A percentile compares a stretch with the other conserved stretches of the same genome.
phyloP scores from a whole-genome alignment of 169 alveolate genomes.

The Eimeria praecox region DNA sequence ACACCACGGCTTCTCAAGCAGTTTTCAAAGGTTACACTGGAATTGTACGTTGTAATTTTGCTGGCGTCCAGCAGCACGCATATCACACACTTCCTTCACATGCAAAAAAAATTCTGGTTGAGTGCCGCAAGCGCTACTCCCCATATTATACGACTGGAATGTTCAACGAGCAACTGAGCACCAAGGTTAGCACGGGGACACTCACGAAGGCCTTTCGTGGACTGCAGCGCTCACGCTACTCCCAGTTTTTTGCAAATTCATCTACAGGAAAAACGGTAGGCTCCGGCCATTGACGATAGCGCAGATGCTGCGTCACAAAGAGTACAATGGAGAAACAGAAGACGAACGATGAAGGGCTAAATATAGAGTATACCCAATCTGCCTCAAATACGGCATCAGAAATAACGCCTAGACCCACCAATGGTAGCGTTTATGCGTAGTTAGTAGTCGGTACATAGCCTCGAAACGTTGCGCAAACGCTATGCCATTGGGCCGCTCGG shows the following conservation, averaged over 20 bases:
- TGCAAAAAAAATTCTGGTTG: too few species aligned
- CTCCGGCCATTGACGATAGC: background rate
- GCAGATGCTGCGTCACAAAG: background rate
- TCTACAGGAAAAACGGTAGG: background rate
- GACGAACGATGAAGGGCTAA: background rate
- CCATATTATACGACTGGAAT: background rate
- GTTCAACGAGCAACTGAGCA: background rate
- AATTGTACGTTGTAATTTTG: too few species aligned
- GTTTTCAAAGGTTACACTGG: too few species aligned
- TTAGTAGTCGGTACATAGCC: too few species aligned
- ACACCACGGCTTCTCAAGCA: too few species aligned
- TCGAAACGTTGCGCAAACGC: too few species aligned
- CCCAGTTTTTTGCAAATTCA: background rate
- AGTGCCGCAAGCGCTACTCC: background rate
- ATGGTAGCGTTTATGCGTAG: background rate
- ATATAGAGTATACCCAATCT: background rate
- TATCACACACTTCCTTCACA: too few species aligned
- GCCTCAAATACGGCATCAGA: background rate
- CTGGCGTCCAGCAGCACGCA: too few species aligned
- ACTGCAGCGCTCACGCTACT: background rate
- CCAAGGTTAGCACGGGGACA: background rate
- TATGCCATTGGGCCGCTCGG: too few species aligned
- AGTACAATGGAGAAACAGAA: background rate
- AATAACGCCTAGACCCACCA: background rate
- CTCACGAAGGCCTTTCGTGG: background rate